These are phyloP conservation scores for Starmerella riodocensis DNA, from an alignment of 805 yeast genomes.

Conservation along the genomic window DNA sequence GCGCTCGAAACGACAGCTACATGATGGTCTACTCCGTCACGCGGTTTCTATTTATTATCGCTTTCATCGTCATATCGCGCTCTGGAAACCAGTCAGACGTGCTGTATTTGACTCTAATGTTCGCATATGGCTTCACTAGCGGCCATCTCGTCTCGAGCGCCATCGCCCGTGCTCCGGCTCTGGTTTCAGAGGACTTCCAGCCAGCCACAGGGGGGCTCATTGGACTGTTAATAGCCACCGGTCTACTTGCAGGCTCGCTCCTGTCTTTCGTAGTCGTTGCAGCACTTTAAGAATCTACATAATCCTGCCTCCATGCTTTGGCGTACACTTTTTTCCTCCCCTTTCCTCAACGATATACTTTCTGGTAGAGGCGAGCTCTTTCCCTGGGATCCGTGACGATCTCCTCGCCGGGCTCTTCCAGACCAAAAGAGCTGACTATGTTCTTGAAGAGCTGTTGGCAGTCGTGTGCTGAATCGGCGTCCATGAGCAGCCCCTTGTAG, in stretches of 20 bases:
- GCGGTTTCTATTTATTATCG: constrained; percentile 50
- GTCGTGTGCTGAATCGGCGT: constrained; percentile 29
- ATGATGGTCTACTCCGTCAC: constrained; percentile 43
- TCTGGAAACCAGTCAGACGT: constrained; percentile 28
- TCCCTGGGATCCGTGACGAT: background rate
- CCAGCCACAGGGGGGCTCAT: constrained; percentile 94
- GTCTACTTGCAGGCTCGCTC: constrained; percentile 67
- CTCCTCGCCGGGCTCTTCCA: constrained; percentile 3
- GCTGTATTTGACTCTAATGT: constrained; percentile 55
- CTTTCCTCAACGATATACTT: constrained; percentile 8
- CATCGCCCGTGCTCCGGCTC: constrained; percentile 60
- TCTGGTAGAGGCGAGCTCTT: constrained; percentile 8
- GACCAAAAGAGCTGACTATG: constrained; percentile 3
- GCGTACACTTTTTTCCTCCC: background rate
- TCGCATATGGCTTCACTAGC: constrained; percentile 70
- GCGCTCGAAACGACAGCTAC: constrained; percentile 32
- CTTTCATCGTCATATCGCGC: constrained; percentile 57
- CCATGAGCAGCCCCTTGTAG: constrained; percentile 57
- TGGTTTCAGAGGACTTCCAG: constrained; percentile 51
- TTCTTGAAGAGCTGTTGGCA: constrained; percentile 11
- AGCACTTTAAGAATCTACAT: constrained; percentile 22
- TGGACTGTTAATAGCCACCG: constrained; percentile 61
- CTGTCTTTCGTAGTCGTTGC: constrained; percentile 48
- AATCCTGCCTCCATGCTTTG: background rate
- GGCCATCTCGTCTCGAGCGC: constrained; percentile 75